phyloP scores from a whole-genome alignment of 1,139 yeast genomes.

The Taphrina communis region DNA sequence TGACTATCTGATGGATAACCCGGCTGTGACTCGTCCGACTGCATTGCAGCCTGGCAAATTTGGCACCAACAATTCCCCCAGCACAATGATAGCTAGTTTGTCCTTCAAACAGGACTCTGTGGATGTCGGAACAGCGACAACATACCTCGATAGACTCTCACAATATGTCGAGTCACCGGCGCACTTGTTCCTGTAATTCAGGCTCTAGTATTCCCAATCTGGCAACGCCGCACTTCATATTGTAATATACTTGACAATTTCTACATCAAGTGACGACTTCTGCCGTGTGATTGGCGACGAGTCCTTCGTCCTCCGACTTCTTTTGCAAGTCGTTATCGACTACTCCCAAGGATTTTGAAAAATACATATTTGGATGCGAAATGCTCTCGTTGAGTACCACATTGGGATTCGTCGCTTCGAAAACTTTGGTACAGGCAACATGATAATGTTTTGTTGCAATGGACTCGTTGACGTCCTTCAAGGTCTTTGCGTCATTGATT shows the following conservation, averaged over 20 bases:
- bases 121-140: constrained; percentile 16
- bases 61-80: neutral
- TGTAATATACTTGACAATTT: constrained; percentile 1
- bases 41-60: neutral
- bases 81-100: constrained; percentile 28
- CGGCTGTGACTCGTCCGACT: neutral
- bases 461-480: constrained; percentile 68
- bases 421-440: constrained; percentile 86
- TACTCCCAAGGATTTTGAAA: constrained; percentile 54
- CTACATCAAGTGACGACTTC: neutral
- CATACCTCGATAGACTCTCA: constrained; percentile 33
- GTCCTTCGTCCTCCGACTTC: neutral
- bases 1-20: constrained; percentile 23
- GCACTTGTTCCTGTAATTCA: constrained; percentile 18
- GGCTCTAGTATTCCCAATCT: neutral
- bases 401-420: constrained; percentile 72
- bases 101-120: constrained; percentile 34
- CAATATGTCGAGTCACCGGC: constrained; percentile 36
- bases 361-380: constrained; percentile 85
- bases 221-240: neutral
- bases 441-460: constrained; percentile 70
- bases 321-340: neutral
- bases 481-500: constrained; percentile 62
- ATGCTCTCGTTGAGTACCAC: constrained; percentile 58
- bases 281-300: neutral